Base-by-base conservation (phyloP, 1,284 basidiomycete species). In the Termitomyces sp. region DNA sequence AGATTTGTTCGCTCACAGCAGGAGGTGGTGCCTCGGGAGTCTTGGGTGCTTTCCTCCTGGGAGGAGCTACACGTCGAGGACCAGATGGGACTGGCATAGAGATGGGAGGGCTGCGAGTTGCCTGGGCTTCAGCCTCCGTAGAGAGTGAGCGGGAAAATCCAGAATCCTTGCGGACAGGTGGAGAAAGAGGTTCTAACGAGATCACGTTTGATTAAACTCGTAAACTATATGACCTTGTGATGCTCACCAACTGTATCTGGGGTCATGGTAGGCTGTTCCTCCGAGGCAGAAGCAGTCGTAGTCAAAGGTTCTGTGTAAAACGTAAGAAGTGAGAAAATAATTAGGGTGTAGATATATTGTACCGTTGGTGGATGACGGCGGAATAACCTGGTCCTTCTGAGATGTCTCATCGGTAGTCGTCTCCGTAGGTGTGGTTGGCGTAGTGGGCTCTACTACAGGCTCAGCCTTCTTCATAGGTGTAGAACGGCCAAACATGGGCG, bases 61-160 rank as follows among this genome's bases (percentile, higher is more conserved):
- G 87, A 41, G 86, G 87, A 3, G 72, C 84, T 14, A 83, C 76
- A 5, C 88, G 77, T 42, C 82, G 79, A 37, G 87, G 88, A 9
- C 66, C 83, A n/a, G 76, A 74, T 13, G 87, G 86, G 3, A 86
- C 71, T n/a, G 87, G 88, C 86, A 90, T 90, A 0, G 80, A 72
- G 6, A 63, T 55, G 3, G 82, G 55, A 49, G 46, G 76, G 18
- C 68, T 68, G 37, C 72, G 75, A 43, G 63, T 56, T 31, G 44
- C 31, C 37, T 53, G 67, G 10, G 72, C 60, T 19, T 67, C 64
- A 0, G 73, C 68, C 1, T 75, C 74, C 0, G 67, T 56, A 3
- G 75, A 72, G 21, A 70, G 60, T 5, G 70, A 38, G 9, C 68
- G 68, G 2, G 62, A 57, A 26, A 62, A 61, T 39, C 61, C 57